Evolutionary conservation across 257 asterid species (phyloP).

Genomic region (Salvia splendens): DNA sequence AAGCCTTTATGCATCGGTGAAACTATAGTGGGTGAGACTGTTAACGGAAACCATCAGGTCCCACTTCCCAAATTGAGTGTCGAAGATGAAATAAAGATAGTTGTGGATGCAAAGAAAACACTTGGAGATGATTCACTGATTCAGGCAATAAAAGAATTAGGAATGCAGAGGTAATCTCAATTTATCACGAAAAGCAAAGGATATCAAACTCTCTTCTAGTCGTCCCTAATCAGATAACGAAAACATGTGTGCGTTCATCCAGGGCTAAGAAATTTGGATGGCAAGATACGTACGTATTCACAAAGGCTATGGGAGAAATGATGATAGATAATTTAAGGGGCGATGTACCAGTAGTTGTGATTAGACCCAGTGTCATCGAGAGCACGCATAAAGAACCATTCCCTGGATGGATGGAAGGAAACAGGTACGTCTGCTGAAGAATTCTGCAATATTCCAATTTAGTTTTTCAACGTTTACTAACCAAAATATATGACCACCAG

Average conservation of each 20-base stretch:
- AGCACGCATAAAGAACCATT: slow-evolving; percentile 95
- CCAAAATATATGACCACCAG: slow-evolving; percentile 37
- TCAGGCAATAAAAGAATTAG: slow-evolving; percentile 78
- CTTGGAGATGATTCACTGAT: slow-evolving; percentile 42
- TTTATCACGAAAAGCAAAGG: background rate
- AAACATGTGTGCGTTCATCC: slow-evolving; percentile 13
- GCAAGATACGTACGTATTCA: slow-evolving; percentile 94
- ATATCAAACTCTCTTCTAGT: background rate
- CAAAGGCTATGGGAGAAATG: slow-evolving; percentile 99
- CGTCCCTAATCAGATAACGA: slow-evolving; percentile 9
- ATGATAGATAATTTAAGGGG: slow-evolving; percentile 77
- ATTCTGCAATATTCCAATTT: background rate
- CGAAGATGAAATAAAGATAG: slow-evolving; percentile 80
- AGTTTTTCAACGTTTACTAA: slow-evolving; percentile 2
- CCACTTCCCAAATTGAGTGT: slow-evolving; percentile 53
- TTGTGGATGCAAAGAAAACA: slow-evolving; percentile 57
- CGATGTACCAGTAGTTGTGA: slow-evolving; percentile 76
- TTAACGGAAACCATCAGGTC: slow-evolving; percentile 38
- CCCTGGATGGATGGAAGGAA: slow-evolving; percentile 99
- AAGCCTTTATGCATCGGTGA: slow-evolving; percentile 75
- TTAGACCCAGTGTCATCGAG: slow-evolving; percentile 94
- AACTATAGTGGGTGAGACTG: slow-evolving; percentile 60
- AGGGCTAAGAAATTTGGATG: slow-evolving; percentile 96
- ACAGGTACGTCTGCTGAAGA: slow-evolving; percentile 47
- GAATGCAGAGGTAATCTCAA: slow-evolving; percentile 66